These are phyloP conservation scores for Mycena sp. DNA, from an alignment of 1,284 basidiomycete species.

Conservation along the genomic window DNA sequence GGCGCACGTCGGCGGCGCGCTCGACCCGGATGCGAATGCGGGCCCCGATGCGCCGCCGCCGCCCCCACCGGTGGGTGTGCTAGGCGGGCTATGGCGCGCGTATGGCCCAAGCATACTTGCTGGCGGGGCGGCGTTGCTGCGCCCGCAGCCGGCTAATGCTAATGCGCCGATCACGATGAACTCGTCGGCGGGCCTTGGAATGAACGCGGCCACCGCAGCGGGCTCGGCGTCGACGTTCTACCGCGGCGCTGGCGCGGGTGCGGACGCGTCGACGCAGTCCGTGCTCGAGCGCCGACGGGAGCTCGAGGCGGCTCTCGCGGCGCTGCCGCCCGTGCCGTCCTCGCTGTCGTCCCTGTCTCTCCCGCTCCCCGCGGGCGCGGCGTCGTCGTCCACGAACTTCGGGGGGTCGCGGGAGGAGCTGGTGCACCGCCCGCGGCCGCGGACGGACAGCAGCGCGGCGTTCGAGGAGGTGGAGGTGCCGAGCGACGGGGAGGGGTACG, in stretches of 20 bases:
- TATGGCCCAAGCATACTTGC: conserved; percentile 81
- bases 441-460: conserved; percentile 28
- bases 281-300: conserved; percentile 57
- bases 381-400: conserved; percentile 38
- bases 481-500: conserved; percentile 72
- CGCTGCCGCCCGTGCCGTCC: conserved; percentile 43
- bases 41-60: background rate
- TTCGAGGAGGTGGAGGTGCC: conserved; percentile 72
- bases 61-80: conserved; percentile 54
- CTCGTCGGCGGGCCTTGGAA: conserved; percentile 33
- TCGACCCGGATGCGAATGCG: conserved; percentile 28
- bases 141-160: conserved; percentile 43
- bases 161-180: conserved; percentile 38
- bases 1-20: conserved; percentile 61
- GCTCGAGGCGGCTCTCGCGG: conserved; percentile 66
- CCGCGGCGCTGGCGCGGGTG: too few species aligned
- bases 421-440: conserved; percentile 32
- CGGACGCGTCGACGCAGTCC: conserved; percentile 36
- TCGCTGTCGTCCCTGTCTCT: conserved; percentile 13
- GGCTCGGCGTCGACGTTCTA: too few species aligned
- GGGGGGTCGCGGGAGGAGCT: conserved; percentile 25
- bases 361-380: conserved; percentile 36
- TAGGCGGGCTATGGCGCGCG: conserved; percentile 71
- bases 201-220: conserved; percentile 32
- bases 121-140: conserved; percentile 65